phyloP scores from a whole-genome alignment of 495 filamentous ascomycete species.

The Penicillium tannophilum region DNA sequence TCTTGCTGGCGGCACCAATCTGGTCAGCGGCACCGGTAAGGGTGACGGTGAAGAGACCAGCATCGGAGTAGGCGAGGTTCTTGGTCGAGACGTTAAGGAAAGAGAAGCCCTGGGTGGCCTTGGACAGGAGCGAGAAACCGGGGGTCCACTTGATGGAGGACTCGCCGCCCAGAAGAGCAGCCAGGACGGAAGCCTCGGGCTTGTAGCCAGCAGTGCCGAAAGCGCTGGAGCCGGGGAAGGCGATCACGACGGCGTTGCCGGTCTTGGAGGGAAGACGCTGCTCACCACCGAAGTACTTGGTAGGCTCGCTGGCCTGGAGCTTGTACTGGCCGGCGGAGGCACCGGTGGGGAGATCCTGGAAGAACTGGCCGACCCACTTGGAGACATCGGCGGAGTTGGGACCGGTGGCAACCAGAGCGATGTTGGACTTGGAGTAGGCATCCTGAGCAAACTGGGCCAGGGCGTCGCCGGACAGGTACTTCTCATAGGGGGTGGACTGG shows the following conservation, averaged over 20 bases:
- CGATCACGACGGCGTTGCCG: slow-evolving; percentile 80
- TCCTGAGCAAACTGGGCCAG: slow-evolving; percentile 70
- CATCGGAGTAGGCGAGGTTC: slow-evolving; percentile 88
- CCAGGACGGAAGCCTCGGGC: slow-evolving; percentile 86
- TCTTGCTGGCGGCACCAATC: slow-evolving; percentile 63
- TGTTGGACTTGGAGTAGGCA: slow-evolving; percentile 85
- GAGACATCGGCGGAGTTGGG: slow-evolving; percentile 71
- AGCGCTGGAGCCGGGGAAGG: slow-evolving; percentile 85
- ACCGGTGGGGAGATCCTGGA: slow-evolving; percentile 54
- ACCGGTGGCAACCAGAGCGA: slow-evolving; percentile 88
- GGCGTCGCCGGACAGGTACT: slow-evolving; percentile 73
- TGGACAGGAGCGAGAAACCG: slow-evolving; percentile 85
- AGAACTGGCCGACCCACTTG: slow-evolving; percentile 95
- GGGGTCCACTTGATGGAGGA: slow-evolving; percentile 93
- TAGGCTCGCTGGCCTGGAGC: slow-evolving; percentile 48
- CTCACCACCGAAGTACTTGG: slow-evolving; percentile 93
- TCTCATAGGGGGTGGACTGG: slow-evolving; percentile 65
- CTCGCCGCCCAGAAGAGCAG: slow-evolving; percentile 86
- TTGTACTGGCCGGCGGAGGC: slow-evolving; percentile 38
- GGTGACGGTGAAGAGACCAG: slow-evolving; percentile 82
- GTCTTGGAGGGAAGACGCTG: slow-evolving; percentile 77
- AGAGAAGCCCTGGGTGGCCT: slow-evolving; percentile 66
- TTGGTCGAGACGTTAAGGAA: slow-evolving; percentile 68
- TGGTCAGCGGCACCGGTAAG: slow-evolving; percentile 71
- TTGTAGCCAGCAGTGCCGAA: slow-evolving; percentile 72